These are phyloP conservation scores for Krasilnikovozyma curviuscula DNA, from an alignment of 768 basidiomycete genomes.

Conservation along the genomic window DNA sequence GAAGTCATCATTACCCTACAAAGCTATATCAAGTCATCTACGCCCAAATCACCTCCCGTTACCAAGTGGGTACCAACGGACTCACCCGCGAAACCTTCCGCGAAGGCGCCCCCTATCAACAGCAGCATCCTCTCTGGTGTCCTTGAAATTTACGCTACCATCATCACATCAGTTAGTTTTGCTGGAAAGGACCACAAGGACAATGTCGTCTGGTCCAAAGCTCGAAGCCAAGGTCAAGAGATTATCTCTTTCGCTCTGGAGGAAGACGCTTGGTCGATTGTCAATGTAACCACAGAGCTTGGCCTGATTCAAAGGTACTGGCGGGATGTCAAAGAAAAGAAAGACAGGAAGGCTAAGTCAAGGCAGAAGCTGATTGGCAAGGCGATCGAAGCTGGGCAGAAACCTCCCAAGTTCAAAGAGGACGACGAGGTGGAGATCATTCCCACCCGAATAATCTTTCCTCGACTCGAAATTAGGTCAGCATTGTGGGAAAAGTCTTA, in stretches of 20 bases:
- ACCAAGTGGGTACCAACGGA: conserved; percentile 4
- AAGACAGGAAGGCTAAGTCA: background rate
- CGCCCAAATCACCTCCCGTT: background rate
- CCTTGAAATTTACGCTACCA: conserved; percentile 36
- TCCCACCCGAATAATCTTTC: conserved; percentile 14
- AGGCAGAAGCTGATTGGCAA: conserved; percentile 6
- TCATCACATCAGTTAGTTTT: conserved; percentile 35
- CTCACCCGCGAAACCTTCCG: background rate
- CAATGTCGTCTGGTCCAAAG: conserved; percentile 30
- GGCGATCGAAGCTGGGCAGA: background rate
- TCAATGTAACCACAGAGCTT: background rate
- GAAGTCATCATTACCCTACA: background rate
- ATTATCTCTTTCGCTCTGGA: conserved; percentile 26
- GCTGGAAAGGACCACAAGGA: conserved; percentile 27
- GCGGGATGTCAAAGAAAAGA: too few relatives aligned
- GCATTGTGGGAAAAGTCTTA: conserved; percentile 55
- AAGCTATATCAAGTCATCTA: conserved; percentile 1
- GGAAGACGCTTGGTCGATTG: conserved; percentile 20
- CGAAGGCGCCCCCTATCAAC: conserved; percentile 20
- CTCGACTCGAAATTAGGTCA: conserved; percentile 29
- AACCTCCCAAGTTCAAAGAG: background rate
- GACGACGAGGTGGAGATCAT: background rate
- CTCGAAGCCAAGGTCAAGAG: conserved; percentile 30
- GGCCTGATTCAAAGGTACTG: too few relatives aligned
- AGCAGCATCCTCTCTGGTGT: conserved; percentile 27